Evolutionary conservation across 208 protist species (phyloP), one percentile per base, ranked within the genome.

Genomic region (Naegleria gruberi): DNA sequence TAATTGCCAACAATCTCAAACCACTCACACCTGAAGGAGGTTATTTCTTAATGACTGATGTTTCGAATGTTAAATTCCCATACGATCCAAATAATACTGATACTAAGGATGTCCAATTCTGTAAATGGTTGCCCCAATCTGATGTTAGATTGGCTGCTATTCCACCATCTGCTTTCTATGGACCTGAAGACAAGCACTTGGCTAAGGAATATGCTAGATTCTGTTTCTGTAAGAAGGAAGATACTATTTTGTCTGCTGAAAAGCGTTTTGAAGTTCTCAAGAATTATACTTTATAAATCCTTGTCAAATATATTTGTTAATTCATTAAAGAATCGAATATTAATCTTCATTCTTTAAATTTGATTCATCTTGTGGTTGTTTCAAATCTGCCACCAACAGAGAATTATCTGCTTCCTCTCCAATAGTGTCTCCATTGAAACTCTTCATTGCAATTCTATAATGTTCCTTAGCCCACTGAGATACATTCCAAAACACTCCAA

Each of bases 31-130:
- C 95, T 0, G 92, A 94, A 0, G 95, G 95, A 40, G 94, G 94
- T 34, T 98, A 97, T 91, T 98, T 98, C 89, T 92, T 97, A 1
- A 82, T 98, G 26, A 96, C 95, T 47, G 94, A 97, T 89, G 96
- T 96, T 42, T 93, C 92, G 8, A 91, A 92, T 45, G 92, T 98
- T 30, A 93, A 94, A 41, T 93, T 93, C 23, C 93, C 93, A 90
- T 93, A 95, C 90, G 92, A 96, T 87, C 92, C 92, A 0, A 88
- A 92, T 19, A 93, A 95, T 84, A 94, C 45, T 0, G 90, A 94
- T 44, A 92, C 92, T 40, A 92, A 92, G 43, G 96, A 98, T 91
- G 97, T 95, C 91, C 94, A 96, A 84, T 96, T 98, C 44, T 96
- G 95, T 90, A 91, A 94, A 26, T 98, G 96, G 96, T 89, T 98